Evolutionary conservation across 768 basidiomycete species (phyloP), one percentile per base, ranked within the genome.

Genomic region (Termitomyces sp.): DNA sequence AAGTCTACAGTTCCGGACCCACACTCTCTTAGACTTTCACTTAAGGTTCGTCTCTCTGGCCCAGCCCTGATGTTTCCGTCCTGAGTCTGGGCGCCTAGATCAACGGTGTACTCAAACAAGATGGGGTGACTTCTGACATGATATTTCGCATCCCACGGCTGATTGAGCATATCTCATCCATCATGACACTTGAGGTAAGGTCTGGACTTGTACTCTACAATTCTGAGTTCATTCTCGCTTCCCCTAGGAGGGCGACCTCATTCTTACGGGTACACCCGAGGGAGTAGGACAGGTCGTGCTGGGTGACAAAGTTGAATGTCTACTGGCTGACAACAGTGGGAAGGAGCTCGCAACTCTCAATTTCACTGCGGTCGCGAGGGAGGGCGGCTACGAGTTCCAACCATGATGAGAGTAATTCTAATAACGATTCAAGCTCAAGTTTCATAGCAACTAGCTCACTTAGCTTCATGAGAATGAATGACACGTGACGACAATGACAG

Each of bases 121-220:
- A 91, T 57, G 95, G 94, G 2, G 85, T 80, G 27, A 95, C 95
- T 5, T 72, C 76, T 15, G 89, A 95, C 70, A 97, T 98, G 95
- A 89, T 97, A 46, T 96, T 95, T 78, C 81, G 80, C 33, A 94
- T 98, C 39, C 93, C 95, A 1, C 79, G 84, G 22, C 79, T 98
- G 52, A 89, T 98, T 62, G 85, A 90, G 63, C 95, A 96, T 68
- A 81, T 96, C 57, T 96, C 95, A 2, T 91, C 93, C 4, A 95
- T 99, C 72, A 97, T 98, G 95, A 88, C 89, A 0, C 81, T 99
- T n/a, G 94, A 97, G 81, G 95, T 90, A 16, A 49, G 77, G 47
- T 5, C 12, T 7, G 41, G 30, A 12, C 13, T 7, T 6, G 18
- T 49, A 8, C 22, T 33, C 18, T 13, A 24, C 18, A n/a, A 31